Evolutionary conservation across 495 filamentous ascomycete genomes (phyloP).

Genomic region (Aspergillus baeticus): DNA sequence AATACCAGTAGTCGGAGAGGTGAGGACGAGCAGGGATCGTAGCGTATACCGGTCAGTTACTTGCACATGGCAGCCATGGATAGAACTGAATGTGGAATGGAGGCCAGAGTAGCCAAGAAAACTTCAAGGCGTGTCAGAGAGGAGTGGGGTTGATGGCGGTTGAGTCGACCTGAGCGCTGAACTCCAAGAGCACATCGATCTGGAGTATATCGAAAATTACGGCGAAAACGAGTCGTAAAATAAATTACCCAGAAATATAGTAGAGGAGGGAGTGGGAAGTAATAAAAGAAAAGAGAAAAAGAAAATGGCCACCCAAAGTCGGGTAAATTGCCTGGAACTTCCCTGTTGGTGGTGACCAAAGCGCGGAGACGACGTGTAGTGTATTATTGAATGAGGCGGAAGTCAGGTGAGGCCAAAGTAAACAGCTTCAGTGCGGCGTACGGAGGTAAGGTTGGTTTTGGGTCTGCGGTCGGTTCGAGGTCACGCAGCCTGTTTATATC

Average conservation of each 20-base stretch:
- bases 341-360: not conserved
- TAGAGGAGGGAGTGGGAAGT: not conserved
- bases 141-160: constrained; percentile 9
- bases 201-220: constrained; percentile 11
- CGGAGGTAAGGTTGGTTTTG: constrained; percentile 1
- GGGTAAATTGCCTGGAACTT: not conserved
- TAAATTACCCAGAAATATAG: constrained; percentile 5
- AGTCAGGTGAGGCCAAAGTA: constrained; percentile 15
- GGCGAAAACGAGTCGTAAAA: not conserved
- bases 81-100: not conserved
- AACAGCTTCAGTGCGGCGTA: constrained; percentile 20
- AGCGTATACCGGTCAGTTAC: constrained; percentile 22
- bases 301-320: constrained; percentile 2
- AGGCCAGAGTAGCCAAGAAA: not conserved
- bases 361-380: not conserved
- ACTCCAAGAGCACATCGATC: constrained; percentile 6
- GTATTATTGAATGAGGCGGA: not conserved
- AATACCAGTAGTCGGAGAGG: constrained; percentile 9
- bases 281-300: constrained; percentile 4
- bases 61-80: constrained; percentile 25
- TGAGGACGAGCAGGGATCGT: constrained; percentile 15
- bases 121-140: constrained; percentile 7
- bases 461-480: constrained; percentile 34
- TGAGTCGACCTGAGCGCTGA: constrained; percentile 1
- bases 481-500: constrained; percentile 54